Percentiles rank a stretch among this genome's conserved stretches.
Conservation (phyloP, 192 early-diverging fungal species). For the Entophlyctis luteolus region DNA sequence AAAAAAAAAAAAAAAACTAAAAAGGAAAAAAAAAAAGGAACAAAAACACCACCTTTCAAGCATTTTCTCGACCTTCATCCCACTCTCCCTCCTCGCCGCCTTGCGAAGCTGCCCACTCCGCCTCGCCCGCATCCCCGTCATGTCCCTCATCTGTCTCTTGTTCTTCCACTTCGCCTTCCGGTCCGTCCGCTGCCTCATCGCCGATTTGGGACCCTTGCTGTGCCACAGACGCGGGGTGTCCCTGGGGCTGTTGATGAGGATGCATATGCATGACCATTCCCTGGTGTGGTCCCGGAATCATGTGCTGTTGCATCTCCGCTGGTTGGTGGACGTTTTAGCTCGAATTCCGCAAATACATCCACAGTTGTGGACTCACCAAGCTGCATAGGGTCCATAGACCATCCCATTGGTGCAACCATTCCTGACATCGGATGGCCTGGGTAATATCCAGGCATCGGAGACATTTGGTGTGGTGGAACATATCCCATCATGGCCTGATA, state of each 20-base stretch:
- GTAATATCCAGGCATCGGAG: conserved; percentile 21
- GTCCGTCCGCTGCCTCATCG: neutral
- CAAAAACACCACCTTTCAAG: neutral
- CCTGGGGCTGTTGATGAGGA: neutral
- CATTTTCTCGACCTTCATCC: neutral
- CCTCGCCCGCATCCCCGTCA: neutral
- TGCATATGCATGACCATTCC: conserved; percentile 11
- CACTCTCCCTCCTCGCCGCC: neutral
- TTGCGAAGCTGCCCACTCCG: neutral
- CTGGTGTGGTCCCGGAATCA: neutral
- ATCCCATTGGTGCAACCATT: conserved; percentile 13
- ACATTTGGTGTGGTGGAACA: neutral
- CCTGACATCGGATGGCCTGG: neutral
- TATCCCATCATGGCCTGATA: conserved; percentile 21
- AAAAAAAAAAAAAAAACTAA: neutral
- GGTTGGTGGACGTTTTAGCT: neutral
- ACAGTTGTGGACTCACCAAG: conserved; percentile 5
- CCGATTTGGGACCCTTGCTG: neutral
- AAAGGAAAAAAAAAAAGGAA: neutral
- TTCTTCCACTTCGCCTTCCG: neutral
- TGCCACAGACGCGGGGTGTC: neutral
- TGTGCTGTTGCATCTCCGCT: conserved; percentile 23
- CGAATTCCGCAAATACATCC: neutral
- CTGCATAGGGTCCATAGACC: conserved; percentile 21
- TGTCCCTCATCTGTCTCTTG: conserved; percentile 9